Conservation (phyloP, 768 basidiomycete genomes). For the Melanogaster broomeanus region DNA sequence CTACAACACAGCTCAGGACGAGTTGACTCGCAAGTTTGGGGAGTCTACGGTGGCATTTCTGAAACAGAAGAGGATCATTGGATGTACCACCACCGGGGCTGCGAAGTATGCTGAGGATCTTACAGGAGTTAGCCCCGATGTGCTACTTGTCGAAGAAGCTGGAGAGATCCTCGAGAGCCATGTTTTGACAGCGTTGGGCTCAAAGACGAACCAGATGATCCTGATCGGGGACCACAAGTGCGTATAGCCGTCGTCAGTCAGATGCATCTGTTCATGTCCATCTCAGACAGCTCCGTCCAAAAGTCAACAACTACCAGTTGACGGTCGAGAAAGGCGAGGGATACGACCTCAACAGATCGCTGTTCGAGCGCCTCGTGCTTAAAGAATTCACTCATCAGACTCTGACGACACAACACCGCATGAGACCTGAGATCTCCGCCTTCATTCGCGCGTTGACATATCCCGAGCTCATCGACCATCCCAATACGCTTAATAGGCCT, state of each 20-base stretch:
- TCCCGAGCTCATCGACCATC: constrained; percentile 63
- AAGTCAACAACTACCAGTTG: constrained; percentile 64
- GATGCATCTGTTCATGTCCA: background rate
- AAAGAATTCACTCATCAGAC: constrained; percentile 63
- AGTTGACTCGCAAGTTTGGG: constrained; percentile 37
- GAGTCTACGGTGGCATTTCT: constrained; percentile 40
- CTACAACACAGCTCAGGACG: constrained; percentile 44
- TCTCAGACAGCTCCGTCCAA: constrained; percentile 68
- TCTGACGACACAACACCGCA: constrained; percentile 62
- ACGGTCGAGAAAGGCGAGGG: constrained; percentile 74
- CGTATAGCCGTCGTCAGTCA: constrained; percentile 14
- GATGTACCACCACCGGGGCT: constrained; percentile 70
- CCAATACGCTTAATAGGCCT: constrained; percentile 47
- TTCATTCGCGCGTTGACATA: constrained; percentile 67
- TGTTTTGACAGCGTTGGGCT: constrained; percentile 58
- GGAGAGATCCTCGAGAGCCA: constrained; percentile 76
- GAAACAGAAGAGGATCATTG: constrained; percentile 56
- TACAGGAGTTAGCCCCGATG: constrained; percentile 45
- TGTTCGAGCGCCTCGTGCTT: constrained; percentile 70
- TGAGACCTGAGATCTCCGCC: constrained; percentile 74
- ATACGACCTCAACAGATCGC: constrained; percentile 63
- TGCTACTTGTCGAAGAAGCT: constrained; percentile 71
- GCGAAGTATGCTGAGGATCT: constrained; percentile 59
- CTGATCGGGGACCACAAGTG: constrained; percentile 79
- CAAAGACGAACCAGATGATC: constrained; percentile 52